phyloP scores from a whole-genome alignment of 768 basidiomycete species.

The Infundibulicybe gibba region DNA sequence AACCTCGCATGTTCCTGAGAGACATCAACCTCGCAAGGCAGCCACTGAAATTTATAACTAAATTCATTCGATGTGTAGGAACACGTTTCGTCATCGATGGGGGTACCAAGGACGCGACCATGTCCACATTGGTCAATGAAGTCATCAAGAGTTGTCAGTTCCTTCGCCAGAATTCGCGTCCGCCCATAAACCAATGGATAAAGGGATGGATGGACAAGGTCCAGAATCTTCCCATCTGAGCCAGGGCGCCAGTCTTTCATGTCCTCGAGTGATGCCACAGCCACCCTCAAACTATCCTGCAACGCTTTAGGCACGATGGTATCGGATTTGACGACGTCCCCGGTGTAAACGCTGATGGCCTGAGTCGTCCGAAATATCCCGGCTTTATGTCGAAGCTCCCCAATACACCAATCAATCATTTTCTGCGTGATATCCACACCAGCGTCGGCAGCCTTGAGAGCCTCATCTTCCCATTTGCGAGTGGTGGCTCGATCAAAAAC shows the following conservation, averaged over 20 bases:
- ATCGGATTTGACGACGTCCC: too few relatives aligned
- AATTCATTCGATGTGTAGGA: neutral
- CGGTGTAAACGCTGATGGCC: too few relatives aligned
- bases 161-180: constrained; percentile 26
- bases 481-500: constrained; percentile 16
- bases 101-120: constrained; percentile 1
- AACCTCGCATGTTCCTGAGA: neutral
- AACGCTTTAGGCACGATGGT: too few relatives aligned
- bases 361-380: constrained; percentile 3
- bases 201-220: too few relatives aligned
- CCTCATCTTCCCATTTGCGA: constrained; percentile 22
- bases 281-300: constrained; percentile 17
- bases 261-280: constrained; percentile 26
- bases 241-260: constrained; percentile 46
- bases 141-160: constrained; percentile 15
- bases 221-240: constrained; percentile 37
- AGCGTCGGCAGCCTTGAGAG: constrained; percentile 3
- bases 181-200: too few relatives aligned
- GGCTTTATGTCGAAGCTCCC: constrained; percentile 20
- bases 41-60: constrained; percentile 11
- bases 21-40: constrained; percentile 2
- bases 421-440: constrained; percentile 15
- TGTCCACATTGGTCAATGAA: constrained; percentile 19
- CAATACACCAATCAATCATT: too few relatives aligned
- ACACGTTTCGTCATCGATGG: too few relatives aligned